Conservation (phyloP, 1,139 yeast genomes). For the Yamadazyma atmosphaerica region DNA sequence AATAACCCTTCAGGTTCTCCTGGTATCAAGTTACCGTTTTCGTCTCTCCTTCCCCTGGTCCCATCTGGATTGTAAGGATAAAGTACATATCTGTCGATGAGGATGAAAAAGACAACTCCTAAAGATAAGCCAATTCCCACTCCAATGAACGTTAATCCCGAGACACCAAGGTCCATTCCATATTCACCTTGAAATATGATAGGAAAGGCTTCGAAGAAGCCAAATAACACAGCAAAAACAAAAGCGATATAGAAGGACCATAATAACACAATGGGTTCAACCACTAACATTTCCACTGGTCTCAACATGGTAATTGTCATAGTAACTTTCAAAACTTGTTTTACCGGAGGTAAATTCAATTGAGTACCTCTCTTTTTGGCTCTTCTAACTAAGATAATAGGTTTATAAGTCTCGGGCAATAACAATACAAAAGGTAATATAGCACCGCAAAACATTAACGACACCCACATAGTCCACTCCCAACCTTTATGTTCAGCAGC, state of each 20-base stretch:
- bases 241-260: slow-evolving; percentile 70
- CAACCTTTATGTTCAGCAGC: slow-evolving; percentile 68
- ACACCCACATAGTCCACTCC: slow-evolving; percentile 80
- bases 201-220: slow-evolving; percentile 78
- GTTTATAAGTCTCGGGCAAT: slow-evolving; percentile 73
- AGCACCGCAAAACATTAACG: slow-evolving; percentile 70
- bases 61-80: slow-evolving; percentile 67
- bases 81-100: slow-evolving; percentile 45
- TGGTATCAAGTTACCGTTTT: slow-evolving; percentile 50
- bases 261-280: slow-evolving; percentile 69
- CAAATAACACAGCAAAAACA: slow-evolving; percentile 72
- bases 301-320: slow-evolving; percentile 46
- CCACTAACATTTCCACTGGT: slow-evolving; percentile 63
- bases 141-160: slow-evolving; percentile 69
- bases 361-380: slow-evolving; percentile 60
- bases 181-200: slow-evolving; percentile 67
- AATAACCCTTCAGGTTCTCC: slow-evolving; percentile 41
- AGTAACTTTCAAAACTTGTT: slow-evolving; percentile 16
- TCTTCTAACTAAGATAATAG: slow-evolving; percentile 54
- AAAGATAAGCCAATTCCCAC: slow-evolving; percentile 63
- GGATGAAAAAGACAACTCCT: slow-evolving; percentile 54
- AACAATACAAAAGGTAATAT: slow-evolving; percentile 55
- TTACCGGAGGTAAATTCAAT: slow-evolving; percentile 30
- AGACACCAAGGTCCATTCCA: slow-evolving; percentile 54
- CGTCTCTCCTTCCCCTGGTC: slow-evolving; percentile 55